Conservation (phyloP, 495 filamentous ascomycete species). For the Sabuloglossum arenarium region DNA sequence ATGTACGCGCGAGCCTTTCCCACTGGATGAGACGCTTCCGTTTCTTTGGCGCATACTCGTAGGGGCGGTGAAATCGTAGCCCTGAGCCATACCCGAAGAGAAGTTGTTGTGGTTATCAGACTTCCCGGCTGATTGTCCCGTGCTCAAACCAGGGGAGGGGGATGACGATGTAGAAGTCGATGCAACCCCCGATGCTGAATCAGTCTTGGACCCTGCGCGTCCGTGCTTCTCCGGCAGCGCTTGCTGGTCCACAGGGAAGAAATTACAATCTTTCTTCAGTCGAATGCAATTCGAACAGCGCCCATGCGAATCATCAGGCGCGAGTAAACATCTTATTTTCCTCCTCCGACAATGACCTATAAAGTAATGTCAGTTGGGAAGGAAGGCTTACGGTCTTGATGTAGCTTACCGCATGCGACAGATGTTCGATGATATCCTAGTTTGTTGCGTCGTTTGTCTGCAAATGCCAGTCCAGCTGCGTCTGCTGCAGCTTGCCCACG, state of each 20-base stretch:
- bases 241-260: slow-evolving; percentile 79
- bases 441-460: slow-evolving; percentile 86
- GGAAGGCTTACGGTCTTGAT: background rate
- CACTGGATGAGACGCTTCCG: background rate
- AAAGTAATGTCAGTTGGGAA: slow-evolving; percentile 1
- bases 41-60: background rate
- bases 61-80: background rate
- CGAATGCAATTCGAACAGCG: slow-evolving; percentile 93
- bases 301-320: slow-evolving; percentile 54
- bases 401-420: slow-evolving; percentile 81
- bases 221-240: slow-evolving; percentile 14
- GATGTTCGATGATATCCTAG: slow-evolving; percentile 93
- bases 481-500: slow-evolving; percentile 26
- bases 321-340: slow-evolving; percentile 83
- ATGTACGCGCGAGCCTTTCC: background rate
- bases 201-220: background rate
- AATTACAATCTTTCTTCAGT: slow-evolving; percentile 88
- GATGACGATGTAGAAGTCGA: slow-evolving; percentile 4
- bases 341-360: slow-evolving; percentile 82
- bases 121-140: background rate
- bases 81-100: background rate
- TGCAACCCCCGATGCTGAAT: background rate
- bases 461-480: slow-evolving; percentile 25
- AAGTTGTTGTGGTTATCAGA: background rate
- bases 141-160: background rate